Conservation (phyloP, 73 alveolate genomes). For the Vitrella brassicaformis region DNA sequence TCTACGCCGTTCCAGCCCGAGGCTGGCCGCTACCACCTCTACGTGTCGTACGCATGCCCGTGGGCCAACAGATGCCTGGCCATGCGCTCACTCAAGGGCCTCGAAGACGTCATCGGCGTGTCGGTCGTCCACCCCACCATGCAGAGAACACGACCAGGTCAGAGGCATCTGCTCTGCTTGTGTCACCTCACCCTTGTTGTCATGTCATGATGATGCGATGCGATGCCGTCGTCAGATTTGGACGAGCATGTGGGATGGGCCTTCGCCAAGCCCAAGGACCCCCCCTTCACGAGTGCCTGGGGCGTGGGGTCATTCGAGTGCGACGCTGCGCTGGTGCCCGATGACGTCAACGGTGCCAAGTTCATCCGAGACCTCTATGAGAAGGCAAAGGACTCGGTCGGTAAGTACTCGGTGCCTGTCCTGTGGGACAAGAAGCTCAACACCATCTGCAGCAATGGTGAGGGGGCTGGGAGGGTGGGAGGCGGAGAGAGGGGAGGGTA, state of each 20-base stretch:
- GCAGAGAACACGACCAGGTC: constrained; percentile 15
- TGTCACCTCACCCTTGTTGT: not conserved
- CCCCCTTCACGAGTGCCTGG: constrained; percentile 3
- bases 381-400: constrained; percentile 16
- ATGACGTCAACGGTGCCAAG: constrained; percentile 4
- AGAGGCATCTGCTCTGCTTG: not conserved
- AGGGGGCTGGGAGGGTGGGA: constrained; percentile 1
- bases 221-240: too few relatives aligned
- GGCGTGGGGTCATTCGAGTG: constrained; percentile 13
- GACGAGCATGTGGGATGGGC: constrained; percentile 31
- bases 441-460: constrained; percentile 20
- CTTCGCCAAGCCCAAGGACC: constrained; percentile 17
- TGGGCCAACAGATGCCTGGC: constrained; percentile 42
- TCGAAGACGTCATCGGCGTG: constrained; percentile 31
- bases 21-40: constrained; percentile 22
- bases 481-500: too few relatives aligned
- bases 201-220: not conserved
- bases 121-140: constrained; percentile 33
- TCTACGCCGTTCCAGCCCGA: not conserved
- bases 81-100: constrained; percentile 12
- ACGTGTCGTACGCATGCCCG: constrained; percentile 42
- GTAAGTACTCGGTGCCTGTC: constrained; percentile 44
- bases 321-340: constrained; percentile 22
- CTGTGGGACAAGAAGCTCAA: constrained; percentile 42
- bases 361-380: constrained; percentile 26